Base-by-base conservation (phyloP, 345 rosid genomes). In the Salix suchowensis region DNA sequence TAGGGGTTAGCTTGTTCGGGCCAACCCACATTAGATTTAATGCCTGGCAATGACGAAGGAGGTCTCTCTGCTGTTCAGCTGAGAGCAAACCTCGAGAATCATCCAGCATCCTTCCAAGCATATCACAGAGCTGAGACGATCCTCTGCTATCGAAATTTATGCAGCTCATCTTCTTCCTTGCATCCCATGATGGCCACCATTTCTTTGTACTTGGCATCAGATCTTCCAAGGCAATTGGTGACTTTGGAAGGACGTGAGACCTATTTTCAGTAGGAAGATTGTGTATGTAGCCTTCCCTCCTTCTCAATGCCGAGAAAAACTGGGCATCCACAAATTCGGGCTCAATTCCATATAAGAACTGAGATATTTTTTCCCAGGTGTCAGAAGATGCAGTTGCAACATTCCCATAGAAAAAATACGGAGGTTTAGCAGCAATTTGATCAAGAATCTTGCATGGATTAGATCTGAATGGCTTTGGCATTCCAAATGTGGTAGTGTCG, bases 181-280 rank as follows among this genome's bases (percentile, higher is more conserved):
- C 85, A 85, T 96, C 99, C 99, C 99, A 93, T 28, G 85, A 82
- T 40, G 99, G 98, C 96, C 98, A 92, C 97, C 97, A 96, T 70
- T 87, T 91, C 87, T 87, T 90, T 48, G 84, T 68, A 62, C 82
- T 83, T 1, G 96, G 95, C 66, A 93, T 70, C 68, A 89, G 93
- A 28, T 93, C 92, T 82, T 84, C 78, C 62, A 93, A 81, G 73
- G 92, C 89, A 85, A 86, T 74, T 18, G 84, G 88, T 18, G 94
- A 83, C 76, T 79, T 84, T 10, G 94, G 92, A 74, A 75, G 82
- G 64, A 91, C 78, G 78, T 84, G 85, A 72, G 83, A 89, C 76
- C 98, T 84, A 76, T 84, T 83, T 71, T 84, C 83, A 6, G 78
- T 74, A 1, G 96, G 97, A 82, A 96, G 96, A 84, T 93, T 96